Conservation (phyloP, 495 filamentous ascomycete genomes). For the Lophiostoma macrostomum region DNA sequence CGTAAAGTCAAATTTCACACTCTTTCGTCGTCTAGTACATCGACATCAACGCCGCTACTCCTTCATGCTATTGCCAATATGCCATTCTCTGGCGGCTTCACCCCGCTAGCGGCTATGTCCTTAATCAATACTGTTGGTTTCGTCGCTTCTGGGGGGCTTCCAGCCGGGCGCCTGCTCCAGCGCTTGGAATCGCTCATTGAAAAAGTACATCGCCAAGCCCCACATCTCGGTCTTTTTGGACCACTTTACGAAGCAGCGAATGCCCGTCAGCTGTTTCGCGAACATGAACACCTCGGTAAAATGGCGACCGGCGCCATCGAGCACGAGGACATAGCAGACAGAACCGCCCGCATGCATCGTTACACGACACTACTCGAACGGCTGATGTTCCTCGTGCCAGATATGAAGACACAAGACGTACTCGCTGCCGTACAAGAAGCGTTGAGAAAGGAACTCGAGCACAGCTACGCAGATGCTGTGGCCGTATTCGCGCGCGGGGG, state of each 20-base stretch:
- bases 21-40: background rate
- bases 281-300: constrained; percentile 15
- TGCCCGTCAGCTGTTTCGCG: constrained; percentile 12
- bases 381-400: constrained; percentile 15
- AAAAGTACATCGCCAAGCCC: constrained; percentile 20
- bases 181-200: constrained; percentile 25
- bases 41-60: constrained; percentile 1
- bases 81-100: constrained; percentile 19
- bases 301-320: background rate
- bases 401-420: constrained; percentile 7
- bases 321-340: constrained; percentile 12
- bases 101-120: constrained; percentile 8
- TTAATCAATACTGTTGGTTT: constrained; percentile 15
- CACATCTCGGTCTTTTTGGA: constrained; percentile 15
- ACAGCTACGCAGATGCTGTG: constrained; percentile 10
- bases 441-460: constrained; percentile 7
- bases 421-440: constrained; percentile 10
- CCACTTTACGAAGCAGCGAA: constrained; percentile 10
- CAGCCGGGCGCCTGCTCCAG: constrained; percentile 18
- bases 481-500: background rate
- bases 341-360: constrained; percentile 7
- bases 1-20: background rate
- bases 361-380: constrained; percentile 24
- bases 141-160: constrained; percentile 16
- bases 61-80: constrained; percentile 17